A percentile compares a stretch with the other conserved stretches of the same genome.
Conservation (phyloP, 169 alveolate species). For the Babesia divergens region DNA sequence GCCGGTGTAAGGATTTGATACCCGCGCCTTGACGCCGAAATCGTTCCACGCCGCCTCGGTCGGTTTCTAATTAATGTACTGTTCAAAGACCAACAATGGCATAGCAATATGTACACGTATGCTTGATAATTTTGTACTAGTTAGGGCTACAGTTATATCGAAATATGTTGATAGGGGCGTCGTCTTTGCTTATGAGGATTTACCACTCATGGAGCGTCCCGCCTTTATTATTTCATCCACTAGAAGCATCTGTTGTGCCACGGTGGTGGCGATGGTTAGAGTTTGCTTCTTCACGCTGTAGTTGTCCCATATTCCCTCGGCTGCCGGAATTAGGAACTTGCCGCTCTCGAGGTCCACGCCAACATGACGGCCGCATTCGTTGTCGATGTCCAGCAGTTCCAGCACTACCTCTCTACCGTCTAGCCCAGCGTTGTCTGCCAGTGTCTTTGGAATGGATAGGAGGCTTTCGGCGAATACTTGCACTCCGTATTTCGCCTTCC, state of each 20-base stretch:
- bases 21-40: no score
- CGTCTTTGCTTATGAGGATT: neutral
- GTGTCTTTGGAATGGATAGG: slow-evolving; percentile 89
- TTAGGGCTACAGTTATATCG: no score
- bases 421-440: slow-evolving; percentile 96
- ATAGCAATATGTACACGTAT: no score
- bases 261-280: slow-evolving; percentile 95
- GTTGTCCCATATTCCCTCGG: slow-evolving; percentile 93
- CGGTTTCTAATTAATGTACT: no score
- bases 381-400: slow-evolving; percentile 84
- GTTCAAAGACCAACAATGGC: no score
- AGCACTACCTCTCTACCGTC: slow-evolving; percentile 90
- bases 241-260: slow-evolving; percentile 94
- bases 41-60: no score
- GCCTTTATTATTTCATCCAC: slow-evolving; percentile 98
- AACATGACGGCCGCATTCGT: slow-evolving; percentile 81
- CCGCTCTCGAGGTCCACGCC: slow-evolving; percentile 95
- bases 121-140: no score
- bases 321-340: slow-evolving; percentile 88
- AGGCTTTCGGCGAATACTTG: slow-evolving; percentile 95
- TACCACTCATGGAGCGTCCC: slow-evolving; percentile 88
- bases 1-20: neutral
- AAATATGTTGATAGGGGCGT: neutral
- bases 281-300: slow-evolving; percentile 93
- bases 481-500: slow-evolving; percentile 94